Percentiles rank a stretch among this genome's conserved stretches.
These are phyloP conservation scores for Penicillium goetzii DNA, from an alignment of 495 filamentous ascomycete species.

Conservation along the genomic window DNA sequence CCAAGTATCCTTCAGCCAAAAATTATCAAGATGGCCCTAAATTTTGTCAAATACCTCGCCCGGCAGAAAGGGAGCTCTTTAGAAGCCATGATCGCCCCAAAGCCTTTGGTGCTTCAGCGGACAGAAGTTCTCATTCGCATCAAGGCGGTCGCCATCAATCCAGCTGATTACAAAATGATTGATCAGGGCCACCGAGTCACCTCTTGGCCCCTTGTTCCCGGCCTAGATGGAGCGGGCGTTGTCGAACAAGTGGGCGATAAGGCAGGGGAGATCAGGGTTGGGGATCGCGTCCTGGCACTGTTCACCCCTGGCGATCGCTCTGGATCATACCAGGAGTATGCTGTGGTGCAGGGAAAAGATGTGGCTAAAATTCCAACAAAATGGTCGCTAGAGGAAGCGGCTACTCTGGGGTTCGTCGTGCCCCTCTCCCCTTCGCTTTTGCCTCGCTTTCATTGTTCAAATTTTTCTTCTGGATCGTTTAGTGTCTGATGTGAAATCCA, in stretches of 20 bases:
- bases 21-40: constrained; percentile 2
- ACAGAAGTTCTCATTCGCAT: constrained; percentile 41
- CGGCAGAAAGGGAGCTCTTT: constrained; percentile 4
- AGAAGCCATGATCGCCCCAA: background rate
- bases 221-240: constrained; percentile 43
- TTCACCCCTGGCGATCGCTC: constrained; percentile 24
- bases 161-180: constrained; percentile 43
- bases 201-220: constrained; percentile 42
- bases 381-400: constrained; percentile 40
- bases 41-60: constrained; percentile 11
- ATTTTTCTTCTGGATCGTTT: background rate
- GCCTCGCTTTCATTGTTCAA: background rate
- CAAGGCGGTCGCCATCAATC: constrained; percentile 41
- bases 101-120: constrained; percentile 20
- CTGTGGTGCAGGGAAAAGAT: constrained; percentile 31
- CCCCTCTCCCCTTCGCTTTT: background rate
- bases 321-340: constrained; percentile 46
- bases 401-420: constrained; percentile 40
- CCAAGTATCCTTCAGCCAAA: background rate
- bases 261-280: constrained; percentile 35
- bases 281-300: constrained; percentile 44
- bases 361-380: constrained; percentile 42
- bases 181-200: constrained; percentile 34
- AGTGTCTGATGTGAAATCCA: background rate
- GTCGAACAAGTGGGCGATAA: constrained; percentile 37